A percentile compares a stretch with the other conserved stretches of the same genome.
phyloP scores from a whole-genome alignment of 805 yeast genomes.

The Yamadazyma nakazawae region DNA sequence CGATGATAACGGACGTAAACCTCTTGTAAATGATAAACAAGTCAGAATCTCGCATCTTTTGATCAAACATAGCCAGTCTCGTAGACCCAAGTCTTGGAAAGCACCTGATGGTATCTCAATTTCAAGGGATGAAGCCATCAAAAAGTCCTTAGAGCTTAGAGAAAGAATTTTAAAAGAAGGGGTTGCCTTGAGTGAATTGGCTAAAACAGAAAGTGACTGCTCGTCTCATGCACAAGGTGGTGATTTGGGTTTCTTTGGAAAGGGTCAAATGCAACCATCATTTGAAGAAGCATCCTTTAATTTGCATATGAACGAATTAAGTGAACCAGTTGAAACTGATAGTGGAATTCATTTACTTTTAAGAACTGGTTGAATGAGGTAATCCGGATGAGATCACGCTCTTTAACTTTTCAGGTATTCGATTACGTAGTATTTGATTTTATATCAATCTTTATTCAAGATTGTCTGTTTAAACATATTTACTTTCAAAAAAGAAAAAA shows the following conservation, averaged over 20 bases:
- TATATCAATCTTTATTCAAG: too few species aligned
- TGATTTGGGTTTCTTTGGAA: conserved; percentile 84
- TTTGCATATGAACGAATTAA: conserved; percentile 76
- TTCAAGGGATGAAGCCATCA: conserved; percentile 78
- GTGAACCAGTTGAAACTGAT: conserved; percentile 81
- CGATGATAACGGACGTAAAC: conserved; percentile 39
- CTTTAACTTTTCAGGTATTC: too few species aligned
- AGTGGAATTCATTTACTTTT: conserved; percentile 89
- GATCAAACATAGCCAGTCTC: conserved; percentile 75
- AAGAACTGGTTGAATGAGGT: conserved; percentile 59
- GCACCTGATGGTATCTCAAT: conserved; percentile 66
- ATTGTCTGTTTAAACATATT: too few species aligned
- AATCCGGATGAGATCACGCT: too few species aligned
- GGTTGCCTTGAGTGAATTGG: conserved; percentile 64
- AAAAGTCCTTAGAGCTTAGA: conserved; percentile 55
- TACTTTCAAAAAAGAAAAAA: too few species aligned
- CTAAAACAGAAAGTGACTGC: conserved; percentile 84
- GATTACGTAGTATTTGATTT: too few species aligned
- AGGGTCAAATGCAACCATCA: conserved; percentile 92
- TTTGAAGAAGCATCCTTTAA: conserved; percentile 87
- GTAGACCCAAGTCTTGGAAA: conserved; percentile 94
- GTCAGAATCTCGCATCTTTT: conserved; percentile 80
- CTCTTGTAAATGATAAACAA: conserved; percentile 52
- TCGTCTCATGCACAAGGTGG: conserved; percentile 84
- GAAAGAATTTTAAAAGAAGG: conserved; percentile 62